phyloP scores from a whole-genome alignment of 2,329 filamentous ascomycete species.

The Diaporthe ampelina region DNA sequence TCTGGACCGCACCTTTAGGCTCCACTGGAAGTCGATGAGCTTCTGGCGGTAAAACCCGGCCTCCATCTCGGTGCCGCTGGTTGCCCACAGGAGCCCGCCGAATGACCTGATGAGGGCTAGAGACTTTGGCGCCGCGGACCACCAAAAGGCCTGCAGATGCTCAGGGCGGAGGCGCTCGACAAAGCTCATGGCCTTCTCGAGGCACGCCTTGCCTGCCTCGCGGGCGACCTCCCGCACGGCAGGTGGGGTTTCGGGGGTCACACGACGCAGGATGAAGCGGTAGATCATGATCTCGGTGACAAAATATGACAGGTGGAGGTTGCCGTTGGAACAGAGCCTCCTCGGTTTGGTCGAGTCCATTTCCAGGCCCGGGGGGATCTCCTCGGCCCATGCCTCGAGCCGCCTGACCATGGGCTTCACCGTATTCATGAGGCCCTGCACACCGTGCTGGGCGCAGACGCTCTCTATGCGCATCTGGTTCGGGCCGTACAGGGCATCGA shows the following conservation, averaged over 20 bases:
- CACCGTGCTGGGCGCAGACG: constrained; percentile 77
- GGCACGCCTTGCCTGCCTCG: constrained; percentile 90
- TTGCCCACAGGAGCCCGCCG: constrained; percentile 89
- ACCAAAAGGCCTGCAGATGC: constrained; percentile 94
- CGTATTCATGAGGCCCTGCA: constrained; percentile 78
- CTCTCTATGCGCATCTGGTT: constrained; percentile 78
- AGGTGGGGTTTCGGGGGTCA: constrained; percentile 71
- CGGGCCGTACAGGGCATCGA: constrained; percentile 86
- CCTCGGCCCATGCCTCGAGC: constrained; percentile 85
- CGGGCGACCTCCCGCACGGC: constrained; percentile 87
- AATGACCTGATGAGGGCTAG: constrained; percentile 97
- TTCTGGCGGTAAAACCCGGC: constrained; percentile 91
- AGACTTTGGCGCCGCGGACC: constrained; percentile 88
- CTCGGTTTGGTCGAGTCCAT: constrained; percentile 72
- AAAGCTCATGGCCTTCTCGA: constrained; percentile 98
- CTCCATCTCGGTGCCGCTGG: constrained; percentile 87
- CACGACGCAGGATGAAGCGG: constrained; percentile 82
- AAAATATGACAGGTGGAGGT: constrained; percentile 92
- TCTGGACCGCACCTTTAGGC: constrained; percentile 86
- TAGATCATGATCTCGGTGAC: constrained; percentile 95
- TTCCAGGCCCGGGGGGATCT: constrained; percentile 71
- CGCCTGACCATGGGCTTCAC: constrained; percentile 87
- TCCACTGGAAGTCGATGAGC: constrained; percentile 93
- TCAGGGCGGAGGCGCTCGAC: constrained; percentile 90
- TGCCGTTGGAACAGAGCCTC: constrained; percentile 76